These are phyloP conservation scores for Ustilago trichophora DNA, from an alignment of 1,284 basidiomycete genomes.

Conservation along the genomic window DNA sequence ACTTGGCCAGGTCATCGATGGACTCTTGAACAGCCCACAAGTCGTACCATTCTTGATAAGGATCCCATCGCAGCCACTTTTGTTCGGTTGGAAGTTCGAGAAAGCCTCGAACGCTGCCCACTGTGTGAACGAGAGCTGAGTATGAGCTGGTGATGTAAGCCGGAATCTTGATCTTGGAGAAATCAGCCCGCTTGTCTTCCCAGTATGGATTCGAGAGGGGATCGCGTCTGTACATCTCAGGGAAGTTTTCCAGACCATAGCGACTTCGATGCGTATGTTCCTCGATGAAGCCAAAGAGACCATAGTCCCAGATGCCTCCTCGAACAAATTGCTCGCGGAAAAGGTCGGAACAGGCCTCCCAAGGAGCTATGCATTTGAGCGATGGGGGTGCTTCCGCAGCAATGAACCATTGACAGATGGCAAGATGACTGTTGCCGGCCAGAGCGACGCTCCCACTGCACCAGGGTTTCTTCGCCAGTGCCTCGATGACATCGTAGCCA, in stretches of 20 bases:
- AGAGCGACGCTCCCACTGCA: constrained; percentile 5
- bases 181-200: not conserved
- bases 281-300: no score
- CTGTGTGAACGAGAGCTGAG: not conserved
- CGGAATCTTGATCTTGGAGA: no score
- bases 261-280: constrained; percentile 6
- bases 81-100: constrained; percentile 1
- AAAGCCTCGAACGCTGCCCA: constrained; percentile 5
- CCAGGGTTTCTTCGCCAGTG: constrained; percentile 8
- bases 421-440: constrained; percentile 12
- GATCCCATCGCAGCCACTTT: constrained; percentile 4
- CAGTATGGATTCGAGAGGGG: constrained; percentile 2
- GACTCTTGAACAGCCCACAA: constrained; percentile 1
- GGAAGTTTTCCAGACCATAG: constrained; percentile 4
- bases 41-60: constrained; percentile 13
- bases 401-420: constrained; percentile 14
- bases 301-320: no score
- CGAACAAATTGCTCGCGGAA: no score
- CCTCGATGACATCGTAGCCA: constrained; percentile 6
- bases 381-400: not conserved
- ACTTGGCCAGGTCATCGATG: constrained; percentile 2
- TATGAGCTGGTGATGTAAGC: no score
- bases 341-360: no score
- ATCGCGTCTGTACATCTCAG: constrained; percentile 1
- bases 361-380: constrained; percentile 6